Percentiles rank a stretch among this genome's conserved stretches.
phyloP scores from a whole-genome alignment of 768 basidiomycete genomes.

The Coprinellus aureogranulatus region DNA sequence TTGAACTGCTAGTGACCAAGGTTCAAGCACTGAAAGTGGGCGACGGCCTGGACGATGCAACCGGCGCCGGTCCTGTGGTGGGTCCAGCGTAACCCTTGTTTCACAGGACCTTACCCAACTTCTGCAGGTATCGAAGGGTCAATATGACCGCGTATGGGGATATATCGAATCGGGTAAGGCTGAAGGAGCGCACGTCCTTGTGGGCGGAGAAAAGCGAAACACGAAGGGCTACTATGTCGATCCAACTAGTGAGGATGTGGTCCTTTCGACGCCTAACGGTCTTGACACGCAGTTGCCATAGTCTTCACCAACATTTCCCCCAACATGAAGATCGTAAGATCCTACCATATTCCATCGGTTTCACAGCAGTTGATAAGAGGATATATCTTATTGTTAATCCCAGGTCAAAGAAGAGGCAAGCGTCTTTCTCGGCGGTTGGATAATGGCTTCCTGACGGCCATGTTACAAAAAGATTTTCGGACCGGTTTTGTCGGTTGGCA shows the following conservation, averaged over 20 bases:
- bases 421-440: slow-evolving; percentile 2
- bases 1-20: slow-evolving; percentile 61
- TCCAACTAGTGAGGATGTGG: slow-evolving; percentile 68
- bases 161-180: slow-evolving; percentile 86
- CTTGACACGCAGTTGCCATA: slow-evolving; percentile 24
- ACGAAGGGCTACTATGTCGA: slow-evolving; percentile 86
- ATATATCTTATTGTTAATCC: slow-evolving; percentile 7
- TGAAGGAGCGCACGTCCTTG: slow-evolving; percentile 73
- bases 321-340: slow-evolving; percentile 81
- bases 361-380: slow-evolving; percentile 2
- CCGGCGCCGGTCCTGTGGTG: slow-evolving; percentile 83
- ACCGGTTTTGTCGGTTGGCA: slow-evolving; percentile 81
- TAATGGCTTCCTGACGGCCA: slow-evolving; percentile 11
- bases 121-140: slow-evolving; percentile 70
- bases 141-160: slow-evolving; percentile 82
- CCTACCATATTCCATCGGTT: slow-evolving; percentile 6
- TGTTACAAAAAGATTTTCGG: slow-evolving; percentile 74
- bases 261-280: neutral
- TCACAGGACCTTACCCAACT: neutral
- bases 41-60: slow-evolving; percentile 74
- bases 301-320: slow-evolving; percentile 80
- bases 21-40: slow-evolving; percentile 72
- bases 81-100: slow-evolving; percentile 20
- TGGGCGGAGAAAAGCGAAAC: slow-evolving; percentile 78
- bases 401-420: slow-evolving; percentile 71